These are phyloP conservation scores for Diversispora epigaea DNA, from an alignment of 192 early-diverging fungal genomes.

Conservation along the genomic window DNA sequence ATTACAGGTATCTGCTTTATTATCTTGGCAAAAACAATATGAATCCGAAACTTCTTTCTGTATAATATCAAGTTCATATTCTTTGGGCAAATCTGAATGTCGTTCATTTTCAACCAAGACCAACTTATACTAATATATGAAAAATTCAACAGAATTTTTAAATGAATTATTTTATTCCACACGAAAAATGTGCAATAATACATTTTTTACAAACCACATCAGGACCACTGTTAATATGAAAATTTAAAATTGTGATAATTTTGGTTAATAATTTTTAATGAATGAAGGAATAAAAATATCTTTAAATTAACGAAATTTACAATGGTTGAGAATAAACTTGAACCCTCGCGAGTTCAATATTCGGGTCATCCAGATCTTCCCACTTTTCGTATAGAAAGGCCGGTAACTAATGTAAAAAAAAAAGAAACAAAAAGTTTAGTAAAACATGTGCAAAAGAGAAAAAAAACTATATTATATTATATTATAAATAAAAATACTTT, in stretches of 20 bases:
- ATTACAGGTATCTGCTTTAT: not conserved
- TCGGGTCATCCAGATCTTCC: constrained; percentile 65
- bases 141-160: not conserved
- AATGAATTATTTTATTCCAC: not conserved
- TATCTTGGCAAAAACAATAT: constrained; percentile 44
- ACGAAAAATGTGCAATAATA: not conserved
- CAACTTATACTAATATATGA: constrained; percentile 42
- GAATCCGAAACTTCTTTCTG: constrained; percentile 68
- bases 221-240: constrained; percentile 6
- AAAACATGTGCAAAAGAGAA: not conserved
- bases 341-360: not conserved
- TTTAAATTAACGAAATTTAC: not conserved
- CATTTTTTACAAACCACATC: not conserved
- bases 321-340: constrained; percentile 2
- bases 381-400: constrained; percentile 75
- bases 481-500: constrained; percentile 52
- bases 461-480: not conserved
- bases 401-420: constrained; percentile 6
- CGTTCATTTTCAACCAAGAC: constrained; percentile 64
- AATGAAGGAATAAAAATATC: not conserved
- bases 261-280: not conserved
- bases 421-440: not conserved
- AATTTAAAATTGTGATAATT: not conserved
- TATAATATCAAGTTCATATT: constrained; percentile 77
- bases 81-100: constrained; percentile 70